Base-by-base conservation (phyloP, 495 filamentous ascomycete genomes). In the Neurospora africana region DNA sequence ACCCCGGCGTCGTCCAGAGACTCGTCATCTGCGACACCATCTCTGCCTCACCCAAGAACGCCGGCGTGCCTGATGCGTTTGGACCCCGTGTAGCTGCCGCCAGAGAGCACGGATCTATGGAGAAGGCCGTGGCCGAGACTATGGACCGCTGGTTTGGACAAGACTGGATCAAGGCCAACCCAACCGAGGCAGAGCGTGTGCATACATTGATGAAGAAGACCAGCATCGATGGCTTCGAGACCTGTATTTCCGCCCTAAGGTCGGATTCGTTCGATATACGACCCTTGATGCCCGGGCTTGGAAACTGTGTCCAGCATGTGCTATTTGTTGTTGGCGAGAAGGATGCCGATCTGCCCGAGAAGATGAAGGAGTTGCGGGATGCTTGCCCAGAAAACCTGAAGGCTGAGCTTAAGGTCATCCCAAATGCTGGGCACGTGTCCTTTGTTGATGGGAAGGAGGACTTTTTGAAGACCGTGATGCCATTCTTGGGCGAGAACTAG, bases 131-230 rank as follows among this genome's bases (percentile, higher is more conserved):
- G 17, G 74, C 73, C 17, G 72, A 71, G 21, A 81, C 79, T 21
- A 61, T 78, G 43, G 75, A 76, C 21, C 76, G 79, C 21, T 82
- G 80, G 81, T 79, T 81, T 53, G 73, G 76, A 17, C 65, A 72
- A 19, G 73, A 70, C 7, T 81, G 78, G 79, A 70, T 79, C 27
- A 72, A 73, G 33, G 70, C 75, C 19, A 75, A 82, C 70, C 72
- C 76, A 15, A 75, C 76, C 3, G 79, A 81, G 72, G 68, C 77
- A 8, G 68, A 58, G n/a, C 74, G 79, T 17, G 68, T 80, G 47
- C 75, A 74, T 21, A 30, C 47, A 17, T 19, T 76, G 21, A 82
- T 82, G 79, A 35, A 47, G 9, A 53, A 38, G 35, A 81, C 81
- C 40, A 79, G 70, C 44, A 61, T 80, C 41, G 77, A 79, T 47